phyloP scores from a whole-genome alignment of 805 yeast genomes.

The Hanseniaspora meyeri region DNA sequence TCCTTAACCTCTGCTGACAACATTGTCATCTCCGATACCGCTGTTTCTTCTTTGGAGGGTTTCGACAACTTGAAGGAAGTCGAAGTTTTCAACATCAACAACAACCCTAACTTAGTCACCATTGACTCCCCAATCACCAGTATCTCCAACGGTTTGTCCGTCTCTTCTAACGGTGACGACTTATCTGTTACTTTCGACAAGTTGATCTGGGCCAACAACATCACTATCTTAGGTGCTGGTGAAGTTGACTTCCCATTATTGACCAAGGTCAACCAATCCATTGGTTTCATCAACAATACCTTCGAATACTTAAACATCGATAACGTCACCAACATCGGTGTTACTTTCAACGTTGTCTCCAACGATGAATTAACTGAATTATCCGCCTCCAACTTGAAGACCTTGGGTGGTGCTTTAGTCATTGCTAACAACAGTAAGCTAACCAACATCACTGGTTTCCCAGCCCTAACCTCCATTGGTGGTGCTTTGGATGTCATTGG shows the following conservation, averaged over 20 bases:
- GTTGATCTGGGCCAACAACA: conserved; percentile 75
- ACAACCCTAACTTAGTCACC: conserved; percentile 67
- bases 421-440: conserved; percentile 75
- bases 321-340: conserved; percentile 55
- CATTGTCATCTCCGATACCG: conserved; percentile 62
- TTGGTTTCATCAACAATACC: conserved; percentile 67
- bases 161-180: conserved; percentile 74
- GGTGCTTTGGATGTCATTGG: conserved; percentile 84
- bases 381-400: conserved; percentile 55
- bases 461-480: conserved; percentile 56
- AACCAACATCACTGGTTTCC: conserved; percentile 57
- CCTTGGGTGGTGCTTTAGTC: conserved; percentile 87
- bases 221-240: conserved; percentile 70
- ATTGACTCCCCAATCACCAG: conserved; percentile 60
- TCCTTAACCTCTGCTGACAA: conserved; percentile 59
- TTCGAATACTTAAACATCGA: conserved; percentile 45
- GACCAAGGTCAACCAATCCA: conserved; percentile 62
- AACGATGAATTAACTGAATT: conserved; percentile 61
- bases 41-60: conserved; percentile 56
- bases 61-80: conserved; percentile 35
- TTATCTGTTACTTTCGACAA: conserved; percentile 57
- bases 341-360: conserved; percentile 60
- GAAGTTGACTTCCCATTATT: conserved; percentile 60
- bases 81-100: conserved; percentile 68
- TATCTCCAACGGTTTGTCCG: conserved; percentile 61